Percentiles rank a stretch among this genome's conserved stretches.
These are phyloP conservation scores for Volvariella volvacea DNA, from an alignment of 1,284 basidiomycete species.

Conservation along the genomic window DNA sequence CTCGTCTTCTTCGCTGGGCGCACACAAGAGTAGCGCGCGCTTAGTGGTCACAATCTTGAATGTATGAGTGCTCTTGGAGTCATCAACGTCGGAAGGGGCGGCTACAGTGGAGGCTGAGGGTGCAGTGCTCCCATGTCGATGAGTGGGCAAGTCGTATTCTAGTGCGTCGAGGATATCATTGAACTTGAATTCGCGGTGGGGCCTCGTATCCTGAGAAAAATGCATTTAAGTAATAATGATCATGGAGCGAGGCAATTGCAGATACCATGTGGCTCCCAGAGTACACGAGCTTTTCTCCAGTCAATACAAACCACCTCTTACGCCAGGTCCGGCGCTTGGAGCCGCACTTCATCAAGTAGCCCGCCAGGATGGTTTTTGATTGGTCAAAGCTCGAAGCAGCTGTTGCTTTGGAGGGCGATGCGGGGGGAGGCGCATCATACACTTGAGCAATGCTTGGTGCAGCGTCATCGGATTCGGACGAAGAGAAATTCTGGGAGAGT, in stretches of 20 bases:
- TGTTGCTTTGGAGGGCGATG: conserved; percentile 33
- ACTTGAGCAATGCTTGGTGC: conserved; percentile 32
- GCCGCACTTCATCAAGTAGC: conserved; percentile 97
- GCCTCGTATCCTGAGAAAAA: conserved; percentile 69
- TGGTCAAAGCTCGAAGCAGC: conserved; percentile 40
- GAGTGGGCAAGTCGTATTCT: conserved; percentile 66
- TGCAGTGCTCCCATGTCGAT: conserved; percentile 25
- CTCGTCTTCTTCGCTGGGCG: conserved; percentile 96
- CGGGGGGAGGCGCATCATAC: conserved; percentile 33
- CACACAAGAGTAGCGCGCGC: conserved; percentile 83
- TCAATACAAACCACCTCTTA: conserved; percentile 89
- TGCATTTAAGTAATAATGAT: conserved; percentile 7
- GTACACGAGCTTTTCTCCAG: conserved; percentile 76
- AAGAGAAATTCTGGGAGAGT: conserved; percentile 43
- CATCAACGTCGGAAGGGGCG: conserved; percentile 32
- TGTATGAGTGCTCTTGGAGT: conserved; percentile 43
- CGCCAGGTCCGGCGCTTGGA: conserved; percentile 91
- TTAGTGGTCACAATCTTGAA: conserved; percentile 98
- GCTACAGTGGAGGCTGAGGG: conserved; percentile 29
- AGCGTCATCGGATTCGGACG: conserved; percentile 72
- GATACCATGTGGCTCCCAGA: conserved; percentile 84
- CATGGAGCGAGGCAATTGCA: conserved; percentile 11
- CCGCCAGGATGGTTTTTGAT: conserved; percentile 73
- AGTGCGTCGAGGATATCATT: conserved; percentile 88
- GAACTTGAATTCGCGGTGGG: conserved; percentile 82